Evolutionary conservation across 192 early-diverging fungal species (phyloP).

Genomic region (Allomyces javanicus): DNA sequence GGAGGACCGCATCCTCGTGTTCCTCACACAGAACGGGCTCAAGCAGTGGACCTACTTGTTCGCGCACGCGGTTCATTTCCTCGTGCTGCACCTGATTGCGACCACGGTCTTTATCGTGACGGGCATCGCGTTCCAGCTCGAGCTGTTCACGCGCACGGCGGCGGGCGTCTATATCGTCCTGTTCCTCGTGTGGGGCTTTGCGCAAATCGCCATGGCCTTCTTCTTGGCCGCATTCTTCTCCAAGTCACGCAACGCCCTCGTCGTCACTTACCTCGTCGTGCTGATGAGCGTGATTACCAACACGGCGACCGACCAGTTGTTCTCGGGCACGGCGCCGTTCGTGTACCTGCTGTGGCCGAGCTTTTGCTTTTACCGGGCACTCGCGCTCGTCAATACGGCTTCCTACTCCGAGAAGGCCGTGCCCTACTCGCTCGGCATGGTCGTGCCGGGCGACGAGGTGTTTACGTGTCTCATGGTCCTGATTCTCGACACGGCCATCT

Average conservation of each 20-base stretch:
- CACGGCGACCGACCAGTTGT: constrained; percentile 26
- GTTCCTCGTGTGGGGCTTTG: constrained; percentile 46
- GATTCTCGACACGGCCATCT: constrained; percentile 25
- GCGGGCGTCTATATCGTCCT: constrained; percentile 25
- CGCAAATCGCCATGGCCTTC: constrained; percentile 43
- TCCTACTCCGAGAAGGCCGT: constrained; percentile 14
- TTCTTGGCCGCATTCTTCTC: constrained; percentile 40
- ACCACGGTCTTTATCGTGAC: constrained; percentile 35
- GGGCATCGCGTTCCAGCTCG: constrained; percentile 32
- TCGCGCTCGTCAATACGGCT: constrained; percentile 29
- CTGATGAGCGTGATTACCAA: constrained; percentile 43
- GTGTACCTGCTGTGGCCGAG: constrained; percentile 46
- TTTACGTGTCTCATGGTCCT: constrained; percentile 27
- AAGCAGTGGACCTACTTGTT: constrained; percentile 37
- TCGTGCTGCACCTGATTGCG: constrained; percentile 35
- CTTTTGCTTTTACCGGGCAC: constrained; percentile 43
- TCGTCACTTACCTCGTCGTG: constrained; percentile 39
- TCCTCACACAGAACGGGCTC: constrained; percentile 58
- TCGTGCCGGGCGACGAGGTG: constrained; percentile 34
- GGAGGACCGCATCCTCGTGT: constrained; percentile 41
- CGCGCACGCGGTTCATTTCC: constrained; percentile 41
- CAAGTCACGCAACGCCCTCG: constrained; percentile 31
- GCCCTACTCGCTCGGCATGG: constrained; percentile 32
- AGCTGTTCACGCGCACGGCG: constrained; percentile 38
- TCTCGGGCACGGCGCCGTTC: constrained; percentile 13